Evolutionary conservation across 768 basidiomycete species (phyloP).

Genomic region (Phaeotremella fagi): DNA sequence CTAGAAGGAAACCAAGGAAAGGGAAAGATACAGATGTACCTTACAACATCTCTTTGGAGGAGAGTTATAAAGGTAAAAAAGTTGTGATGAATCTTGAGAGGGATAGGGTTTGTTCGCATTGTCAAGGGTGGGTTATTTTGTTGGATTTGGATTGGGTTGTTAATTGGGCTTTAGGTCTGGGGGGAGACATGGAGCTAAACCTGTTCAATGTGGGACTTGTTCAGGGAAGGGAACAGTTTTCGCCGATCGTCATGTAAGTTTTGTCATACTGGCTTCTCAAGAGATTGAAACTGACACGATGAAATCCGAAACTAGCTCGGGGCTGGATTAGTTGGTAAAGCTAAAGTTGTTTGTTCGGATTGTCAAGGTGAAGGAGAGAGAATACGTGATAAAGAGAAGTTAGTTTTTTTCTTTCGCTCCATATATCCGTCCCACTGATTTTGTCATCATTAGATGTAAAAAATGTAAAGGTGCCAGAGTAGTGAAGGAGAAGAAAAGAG

Average conservation of each 20-base stretch:
- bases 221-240: conserved; percentile 66
- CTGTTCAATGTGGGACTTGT: conserved; percentile 73
- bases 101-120: conserved; percentile 68
- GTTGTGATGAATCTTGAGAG: conserved; percentile 87
- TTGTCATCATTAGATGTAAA: conserved; percentile 67
- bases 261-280: background rate
- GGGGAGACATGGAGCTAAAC: conserved; percentile 74
- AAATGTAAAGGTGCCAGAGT: conserved; percentile 87
- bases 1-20: conserved; percentile 21
- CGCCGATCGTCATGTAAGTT: conserved; percentile 46
- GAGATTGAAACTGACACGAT: conserved; percentile 40
- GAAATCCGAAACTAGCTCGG: conserved; percentile 51
- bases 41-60: conserved; percentile 83
- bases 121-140: conserved; percentile 64
- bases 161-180: conserved; percentile 59
- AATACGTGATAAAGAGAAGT: conserved; percentile 39
- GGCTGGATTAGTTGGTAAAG: conserved; percentile 45
- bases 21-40: conserved; percentile 26
- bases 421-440: background rate
- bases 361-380: conserved; percentile 46
- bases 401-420: conserved; percentile 1
- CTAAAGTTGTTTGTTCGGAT: conserved; percentile 44
- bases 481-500: conserved; percentile 78
- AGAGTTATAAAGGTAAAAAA: conserved; percentile 84
- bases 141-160: background rate